Conservation (phyloP, 2,329 filamentous ascomycete genomes). For the Dactylellina parvicollis region DNA sequence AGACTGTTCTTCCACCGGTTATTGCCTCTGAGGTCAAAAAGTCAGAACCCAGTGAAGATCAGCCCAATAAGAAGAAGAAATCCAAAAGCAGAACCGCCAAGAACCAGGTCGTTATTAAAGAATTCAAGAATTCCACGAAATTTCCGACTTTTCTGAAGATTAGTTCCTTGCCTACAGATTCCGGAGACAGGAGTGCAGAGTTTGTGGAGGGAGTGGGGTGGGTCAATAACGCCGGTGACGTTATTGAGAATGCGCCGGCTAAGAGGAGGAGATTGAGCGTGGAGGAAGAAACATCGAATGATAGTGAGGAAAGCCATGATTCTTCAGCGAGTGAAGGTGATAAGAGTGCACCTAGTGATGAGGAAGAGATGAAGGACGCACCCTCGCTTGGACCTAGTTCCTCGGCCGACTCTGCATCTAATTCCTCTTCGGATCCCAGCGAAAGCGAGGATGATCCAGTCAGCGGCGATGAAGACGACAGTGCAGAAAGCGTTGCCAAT, state of each 20-base stretch:
- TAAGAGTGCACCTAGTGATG: background rate
- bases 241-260: conserved; percentile 72
- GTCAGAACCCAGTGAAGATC: conserved; percentile 57
- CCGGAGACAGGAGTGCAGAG: conserved; percentile 64
- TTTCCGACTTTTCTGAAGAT: conserved; percentile 82
- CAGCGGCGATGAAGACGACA: conserved; percentile 13
- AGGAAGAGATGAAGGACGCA: background rate
- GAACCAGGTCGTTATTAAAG: conserved; percentile 78
- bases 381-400: background rate
- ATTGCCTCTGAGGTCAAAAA: conserved; percentile 58
- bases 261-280: conserved; percentile 59
- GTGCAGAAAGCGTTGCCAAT: background rate
- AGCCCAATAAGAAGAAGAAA: conserved; percentile 63
- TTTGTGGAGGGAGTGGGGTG: conserved; percentile 89
- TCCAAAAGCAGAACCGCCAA: conserved; percentile 68
- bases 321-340: conserved; percentile 44
- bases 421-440: conserved; percentile 5
- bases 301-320: conserved; percentile 57
- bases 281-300: conserved; percentile 55
- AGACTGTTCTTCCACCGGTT: conserved; percentile 77
- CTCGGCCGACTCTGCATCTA: background rate
- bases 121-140: conserved; percentile 86
- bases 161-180: conserved; percentile 61
- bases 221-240: conserved; percentile 79
- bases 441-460: conserved; percentile 26